A percentile compares a stretch with the other conserved stretches of the same genome.
These are phyloP conservation scores for Scheffersomyces illinoinensis DNA, from an alignment of 1,139 yeast species.

Conservation along the genomic window DNA sequence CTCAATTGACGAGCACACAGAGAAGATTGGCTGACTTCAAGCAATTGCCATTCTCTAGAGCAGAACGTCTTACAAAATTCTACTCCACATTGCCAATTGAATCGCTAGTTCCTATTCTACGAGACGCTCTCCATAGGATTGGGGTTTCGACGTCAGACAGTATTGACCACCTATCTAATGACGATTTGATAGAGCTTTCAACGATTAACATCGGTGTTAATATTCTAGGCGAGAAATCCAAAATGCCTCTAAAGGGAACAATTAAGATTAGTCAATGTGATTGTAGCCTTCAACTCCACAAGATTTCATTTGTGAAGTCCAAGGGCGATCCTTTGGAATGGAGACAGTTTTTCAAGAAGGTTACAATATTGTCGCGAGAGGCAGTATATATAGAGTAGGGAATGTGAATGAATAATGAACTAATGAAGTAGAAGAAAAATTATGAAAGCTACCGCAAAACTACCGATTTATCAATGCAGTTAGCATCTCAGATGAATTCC, in stretches of 20 bases:
- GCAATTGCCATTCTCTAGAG: constrained; percentile 1
- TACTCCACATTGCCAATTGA: constrained; percentile 46
- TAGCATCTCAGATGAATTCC: too few relatives aligned
- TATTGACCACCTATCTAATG: constrained; percentile 10
- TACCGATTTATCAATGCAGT: not conserved
- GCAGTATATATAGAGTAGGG: constrained; percentile 36
- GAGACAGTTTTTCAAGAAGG: constrained; percentile 59
- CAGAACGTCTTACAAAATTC: constrained; percentile 48
- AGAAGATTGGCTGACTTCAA: constrained; percentile 13
- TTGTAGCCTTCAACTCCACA: constrained; percentile 32
- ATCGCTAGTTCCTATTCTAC: constrained; percentile 37
- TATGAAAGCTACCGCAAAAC: not conserved
- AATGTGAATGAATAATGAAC: not conserved
- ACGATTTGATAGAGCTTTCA: not conserved
- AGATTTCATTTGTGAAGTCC: constrained; percentile 51
- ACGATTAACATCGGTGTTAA: constrained; percentile 5
- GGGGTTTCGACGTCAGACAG: constrained; percentile 29
- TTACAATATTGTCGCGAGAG: constrained; percentile 54
- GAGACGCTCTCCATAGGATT: constrained; percentile 38
- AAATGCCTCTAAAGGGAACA: constrained; percentile 46
- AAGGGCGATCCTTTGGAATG: constrained; percentile 70
- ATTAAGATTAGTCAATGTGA: constrained; percentile 31
- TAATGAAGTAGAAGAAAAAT: not conserved
- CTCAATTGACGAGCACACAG: constrained; percentile 1
- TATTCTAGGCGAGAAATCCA: constrained; percentile 39